phyloP scores from a whole-genome alignment of 257 asterid species.

The Gentiana straminea region DNA sequence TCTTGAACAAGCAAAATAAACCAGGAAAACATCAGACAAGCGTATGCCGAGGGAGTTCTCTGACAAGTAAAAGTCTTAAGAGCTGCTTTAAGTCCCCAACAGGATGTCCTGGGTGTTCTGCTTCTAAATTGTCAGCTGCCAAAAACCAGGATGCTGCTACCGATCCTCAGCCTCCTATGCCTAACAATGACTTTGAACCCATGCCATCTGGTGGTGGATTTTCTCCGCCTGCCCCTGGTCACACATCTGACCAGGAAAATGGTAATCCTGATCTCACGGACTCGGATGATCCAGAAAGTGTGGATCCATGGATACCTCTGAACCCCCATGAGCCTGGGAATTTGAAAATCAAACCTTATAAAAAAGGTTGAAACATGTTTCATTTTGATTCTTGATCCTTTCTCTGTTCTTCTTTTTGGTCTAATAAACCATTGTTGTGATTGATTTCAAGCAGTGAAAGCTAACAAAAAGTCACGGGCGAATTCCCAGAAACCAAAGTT shows the following conservation, averaged over 20 bases:
- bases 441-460: slow-evolving; percentile 47
- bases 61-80: slow-evolving; percentile 38
- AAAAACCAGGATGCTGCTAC: background rate
- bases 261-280: slow-evolving; percentile 37
- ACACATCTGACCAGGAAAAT: slow-evolving; percentile 33
- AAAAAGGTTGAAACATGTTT: slow-evolving; percentile 34
- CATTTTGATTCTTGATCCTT: slow-evolving; percentile 1
- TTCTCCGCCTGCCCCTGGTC: slow-evolving; percentile 26
- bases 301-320: slow-evolving; percentile 90
- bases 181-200: slow-evolving; percentile 25
- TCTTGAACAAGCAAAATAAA: slow-evolving; percentile 30
- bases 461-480: slow-evolving; percentile 26
- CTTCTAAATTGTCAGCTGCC: slow-evolving; percentile 40
- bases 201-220: slow-evolving; percentile 25
- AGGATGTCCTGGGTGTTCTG: slow-evolving; percentile 41
- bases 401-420: background rate
- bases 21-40: slow-evolving; percentile 33
- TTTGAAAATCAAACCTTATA: slow-evolving; percentile 69
- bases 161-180: slow-evolving; percentile 26
- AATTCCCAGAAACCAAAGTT: slow-evolving; percentile 30
- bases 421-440: slow-evolving; percentile 9
- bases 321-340: slow-evolving; percentile 89
- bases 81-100: slow-evolving; percentile 46
- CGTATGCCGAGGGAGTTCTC: slow-evolving; percentile 30
- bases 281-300: slow-evolving; percentile 41